Evolutionary conservation across 139 green algal genomes (phyloP).

Genomic region (Chlamydomonas eustigma): DNA sequence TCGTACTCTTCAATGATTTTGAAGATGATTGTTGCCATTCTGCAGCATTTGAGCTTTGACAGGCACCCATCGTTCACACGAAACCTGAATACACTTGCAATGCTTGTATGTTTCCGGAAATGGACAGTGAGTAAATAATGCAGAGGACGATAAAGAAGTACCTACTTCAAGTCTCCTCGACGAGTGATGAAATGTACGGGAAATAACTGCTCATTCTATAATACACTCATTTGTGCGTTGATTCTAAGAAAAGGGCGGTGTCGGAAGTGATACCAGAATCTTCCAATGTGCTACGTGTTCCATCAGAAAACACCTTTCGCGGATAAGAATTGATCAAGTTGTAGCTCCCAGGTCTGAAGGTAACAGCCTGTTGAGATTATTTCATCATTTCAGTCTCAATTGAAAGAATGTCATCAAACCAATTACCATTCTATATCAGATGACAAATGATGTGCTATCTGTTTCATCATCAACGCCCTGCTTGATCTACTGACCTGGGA

Average conservation of each 20-base stretch:
- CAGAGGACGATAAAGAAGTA: background rate
- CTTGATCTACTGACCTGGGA: background rate
- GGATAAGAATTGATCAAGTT: background rate
- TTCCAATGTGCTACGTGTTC: background rate
- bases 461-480: constrained; percentile 15
- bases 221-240: no score
- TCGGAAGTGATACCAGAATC: background rate
- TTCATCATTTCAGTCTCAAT: background rate
- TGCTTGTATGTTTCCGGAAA: no score
- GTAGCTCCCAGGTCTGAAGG: background rate
- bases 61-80: background rate
- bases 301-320: background rate
- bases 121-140: background rate
- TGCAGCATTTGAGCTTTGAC: background rate
- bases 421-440: background rate
- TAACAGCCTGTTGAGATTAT: background rate
- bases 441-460: background rate
- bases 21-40: background rate
- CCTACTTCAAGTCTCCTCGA: background rate
- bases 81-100: no score
- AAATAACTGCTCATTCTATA: no score
- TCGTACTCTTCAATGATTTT: background rate
- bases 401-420: background rate
- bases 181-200: background rate
- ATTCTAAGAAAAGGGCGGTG: background rate